Conservation (phyloP, 1,284 basidiomycete species). For the Trametes versicolor region DNA sequence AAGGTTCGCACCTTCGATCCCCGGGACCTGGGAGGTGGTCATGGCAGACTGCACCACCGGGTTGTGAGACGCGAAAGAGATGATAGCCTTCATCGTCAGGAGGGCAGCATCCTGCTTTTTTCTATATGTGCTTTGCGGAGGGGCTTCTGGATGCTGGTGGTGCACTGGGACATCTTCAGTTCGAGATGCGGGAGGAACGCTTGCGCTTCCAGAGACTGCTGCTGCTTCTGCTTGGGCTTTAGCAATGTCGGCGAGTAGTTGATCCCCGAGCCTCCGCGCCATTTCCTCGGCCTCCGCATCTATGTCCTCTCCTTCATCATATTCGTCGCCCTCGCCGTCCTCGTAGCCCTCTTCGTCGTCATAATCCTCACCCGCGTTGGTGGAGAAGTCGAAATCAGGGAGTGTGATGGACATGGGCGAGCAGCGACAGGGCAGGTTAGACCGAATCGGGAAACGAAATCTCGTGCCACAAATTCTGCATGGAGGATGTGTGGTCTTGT, state of each 20-base stretch:
- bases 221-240: slow-evolving; percentile 62
- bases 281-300: slow-evolving; percentile 78
- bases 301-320: slow-evolving; percentile 68
- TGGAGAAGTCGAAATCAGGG: slow-evolving; percentile 28
- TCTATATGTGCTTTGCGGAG: slow-evolving; percentile 29
- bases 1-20: slow-evolving; percentile 57
- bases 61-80: slow-evolving; percentile 65
- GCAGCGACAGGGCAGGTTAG: neutral
- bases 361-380: slow-evolving; percentile 30
- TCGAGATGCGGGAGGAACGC: slow-evolving; percentile 30
- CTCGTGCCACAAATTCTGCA: slow-evolving; percentile 3
- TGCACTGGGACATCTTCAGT: slow-evolving; percentile 16
- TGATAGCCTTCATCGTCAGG: slow-evolving; percentile 67
- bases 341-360: slow-evolving; percentile 48
- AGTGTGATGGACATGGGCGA: slow-evolving; percentile 28
- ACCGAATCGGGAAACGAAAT: slow-evolving; percentile 5
- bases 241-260: slow-evolving; percentile 77
- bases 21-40: slow-evolving; percentile 57
- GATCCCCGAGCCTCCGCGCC: slow-evolving; percentile 70
- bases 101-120: slow-evolving; percentile 66
- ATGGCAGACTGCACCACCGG: slow-evolving; percentile 62
- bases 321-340: slow-evolving; percentile 52
- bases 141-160: neutral
- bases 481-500: slow-evolving; percentile 19
- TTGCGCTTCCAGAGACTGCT: slow-evolving; percentile 42